Conservation (phyloP, 352 stramenopile species). For the Phytophthora capsici region DNA sequence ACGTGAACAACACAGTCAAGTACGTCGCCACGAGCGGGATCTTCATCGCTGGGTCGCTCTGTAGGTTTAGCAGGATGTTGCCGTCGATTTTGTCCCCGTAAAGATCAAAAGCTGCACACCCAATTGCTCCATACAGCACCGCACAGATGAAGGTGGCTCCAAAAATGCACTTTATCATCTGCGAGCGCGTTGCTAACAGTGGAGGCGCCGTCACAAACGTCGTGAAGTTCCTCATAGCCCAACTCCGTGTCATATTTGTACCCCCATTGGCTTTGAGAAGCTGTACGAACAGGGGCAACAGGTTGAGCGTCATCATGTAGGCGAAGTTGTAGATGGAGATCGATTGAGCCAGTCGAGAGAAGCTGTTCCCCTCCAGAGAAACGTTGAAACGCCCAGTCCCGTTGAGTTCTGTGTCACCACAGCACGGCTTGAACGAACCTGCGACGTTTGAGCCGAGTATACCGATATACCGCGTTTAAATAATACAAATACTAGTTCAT, state of each 20-base stretch:
- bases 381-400: neutral
- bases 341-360: conserved; percentile 51
- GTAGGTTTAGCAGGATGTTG: conserved; percentile 63
- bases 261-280: conserved; percentile 38
- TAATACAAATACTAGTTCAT: too few species aligned
- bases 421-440: too few species aligned
- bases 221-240: conserved; percentile 41
- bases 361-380: conserved; percentile 19
- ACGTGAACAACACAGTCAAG: conserved; percentile 52
- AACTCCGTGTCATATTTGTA: conserved; percentile 30
- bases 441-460: too few species aligned
- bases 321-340: conserved; percentile 84
- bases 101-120: conserved; percentile 46
- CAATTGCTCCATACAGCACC: conserved; percentile 59
- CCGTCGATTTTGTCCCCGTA: conserved; percentile 52
- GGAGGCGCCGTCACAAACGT: conserved; percentile 28
- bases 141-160: conserved; percentile 48
- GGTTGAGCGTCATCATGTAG: conserved; percentile 83
- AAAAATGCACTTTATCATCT: conserved; percentile 58
- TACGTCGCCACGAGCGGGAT: conserved; percentile 52
- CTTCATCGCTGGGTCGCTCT: conserved; percentile 48
- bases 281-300: conserved; percentile 76
- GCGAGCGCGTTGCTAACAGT: conserved; percentile 26
- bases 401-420: neutral
- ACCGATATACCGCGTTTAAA: too few species aligned